phyloP scores from a whole-genome alignment of 169 alveolate genomes.

The Plasmodium yoelii region DNA sequence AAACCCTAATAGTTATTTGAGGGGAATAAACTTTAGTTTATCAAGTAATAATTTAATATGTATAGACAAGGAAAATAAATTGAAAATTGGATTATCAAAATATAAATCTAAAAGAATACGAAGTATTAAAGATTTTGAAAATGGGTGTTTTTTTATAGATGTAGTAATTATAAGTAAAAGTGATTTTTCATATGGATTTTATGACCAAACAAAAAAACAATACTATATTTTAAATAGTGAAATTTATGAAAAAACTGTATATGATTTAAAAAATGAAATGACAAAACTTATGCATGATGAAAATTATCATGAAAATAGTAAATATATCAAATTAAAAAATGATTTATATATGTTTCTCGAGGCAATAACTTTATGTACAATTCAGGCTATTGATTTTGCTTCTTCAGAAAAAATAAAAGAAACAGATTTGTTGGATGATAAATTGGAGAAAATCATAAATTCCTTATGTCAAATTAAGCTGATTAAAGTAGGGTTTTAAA shows the following conservation, averaged over 20 bases:
- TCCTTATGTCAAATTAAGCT: conserved; percentile 58
- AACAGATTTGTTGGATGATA: conserved; percentile 7
- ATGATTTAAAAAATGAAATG: conserved; percentile 56
- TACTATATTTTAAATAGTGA: conserved; percentile 30
- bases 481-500: conserved; percentile 9
- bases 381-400: conserved; percentile 72
- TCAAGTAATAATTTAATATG: conserved; percentile 63
- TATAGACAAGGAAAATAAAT: conserved; percentile 30
- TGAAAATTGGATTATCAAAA: conserved; percentile 62
- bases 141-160: conserved; percentile 52
- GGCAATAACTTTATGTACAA: conserved; percentile 56
- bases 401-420: conserved; percentile 45
- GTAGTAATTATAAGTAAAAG: conserved; percentile 71
- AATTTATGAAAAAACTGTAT: conserved; percentile 53
- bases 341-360: conserved; percentile 55
- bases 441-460: conserved; percentile 46
- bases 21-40: not conserved
- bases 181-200: conserved; percentile 74
- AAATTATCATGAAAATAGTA: conserved; percentile 34
- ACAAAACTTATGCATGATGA: conserved; percentile 42
- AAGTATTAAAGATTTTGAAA: conserved; percentile 48
- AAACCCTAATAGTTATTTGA: not conserved
- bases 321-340: conserved; percentile 37
- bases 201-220: conserved; percentile 27
- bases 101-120: conserved; percentile 63